Evolutionary conservation across 2,329 filamentous ascomycete species (phyloP), one percentile per base, ranked within the genome.

Genomic region (Rutstroemia sp.): DNA sequence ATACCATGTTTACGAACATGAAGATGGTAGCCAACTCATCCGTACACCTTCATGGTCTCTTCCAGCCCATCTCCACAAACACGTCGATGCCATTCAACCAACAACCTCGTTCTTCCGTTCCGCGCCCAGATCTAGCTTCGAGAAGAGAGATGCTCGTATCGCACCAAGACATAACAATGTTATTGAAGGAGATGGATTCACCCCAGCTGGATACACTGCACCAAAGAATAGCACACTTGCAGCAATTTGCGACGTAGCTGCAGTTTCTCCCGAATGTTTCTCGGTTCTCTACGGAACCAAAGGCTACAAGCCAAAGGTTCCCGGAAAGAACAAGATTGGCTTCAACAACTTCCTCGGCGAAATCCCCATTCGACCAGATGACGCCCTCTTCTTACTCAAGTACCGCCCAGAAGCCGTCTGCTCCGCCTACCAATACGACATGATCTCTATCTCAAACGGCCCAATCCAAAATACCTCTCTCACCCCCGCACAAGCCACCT

Each of bases 181-280:
- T n/a, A 23, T 56, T 8, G 39, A 56, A 56, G 49, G 49, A 19
- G 41, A 45, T 18, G 49, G 41, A 2, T 30, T 52, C 3, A 39
- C 21, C 27, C 48, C 54, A n/a, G 61, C 52, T 63, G 60, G 55
- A 58, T 72, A 68, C 42, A 63, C 55, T 54, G 65, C 52, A 62
- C 65, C 63, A 56, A 69, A 58, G 16, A 66, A 69, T 54, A 50
- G 65, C 8, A 67, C 60, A n/a, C 55, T 63, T 23, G 42, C 57
- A 10, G 54, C 58, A 56, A 73, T 97, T 91, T 74, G 92, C 91
- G 67, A 96, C 30, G 34, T 62, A 18, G 53, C 52, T 37, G 55
- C 59, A 23, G 62, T 63, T 2, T 63, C 62, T 7, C 58, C 59
- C 18, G 46, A 63, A 9, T 65, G 63, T 38, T 63, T 66, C 46